phyloP scores from a whole-genome alignment of 192 early-diverging fungal species.

The Coemansia guatemalensis region DNA sequence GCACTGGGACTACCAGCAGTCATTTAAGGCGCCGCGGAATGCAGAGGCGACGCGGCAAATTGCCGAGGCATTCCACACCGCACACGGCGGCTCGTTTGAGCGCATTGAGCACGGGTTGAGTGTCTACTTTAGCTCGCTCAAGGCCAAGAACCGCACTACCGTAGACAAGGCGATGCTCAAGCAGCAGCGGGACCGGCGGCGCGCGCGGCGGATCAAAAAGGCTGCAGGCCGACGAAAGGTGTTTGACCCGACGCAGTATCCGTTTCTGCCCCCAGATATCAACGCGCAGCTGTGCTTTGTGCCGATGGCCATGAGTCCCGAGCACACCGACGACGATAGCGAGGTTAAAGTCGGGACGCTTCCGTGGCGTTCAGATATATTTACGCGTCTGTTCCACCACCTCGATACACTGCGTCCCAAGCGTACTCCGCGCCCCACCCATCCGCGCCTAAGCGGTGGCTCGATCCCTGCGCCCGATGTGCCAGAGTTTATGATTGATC shows the following conservation, averaged over 20 bases:
- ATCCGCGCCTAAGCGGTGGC: slow-evolving; percentile 25
- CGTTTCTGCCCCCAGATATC: slow-evolving; percentile 40
- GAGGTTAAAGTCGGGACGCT: slow-evolving; percentile 49
- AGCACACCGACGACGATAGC: slow-evolving; percentile 52
- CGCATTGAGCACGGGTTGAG: slow-evolving; percentile 53
- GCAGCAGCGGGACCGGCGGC: slow-evolving; percentile 52
- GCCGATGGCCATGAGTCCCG: slow-evolving; percentile 46
- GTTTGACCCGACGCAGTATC: slow-evolving; percentile 42
- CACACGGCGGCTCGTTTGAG: slow-evolving; percentile 34
- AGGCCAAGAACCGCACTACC: slow-evolving; percentile 50
- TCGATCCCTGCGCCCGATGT: slow-evolving; percentile 35
- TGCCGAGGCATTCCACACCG: slow-evolving; percentile 28
- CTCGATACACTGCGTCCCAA: slow-evolving; percentile 50
- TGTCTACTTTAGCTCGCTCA: slow-evolving; percentile 54
- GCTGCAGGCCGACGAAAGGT: slow-evolving; percentile 39
- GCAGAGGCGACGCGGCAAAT: slow-evolving; percentile 47
- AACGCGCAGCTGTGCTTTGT: slow-evolving; percentile 35
- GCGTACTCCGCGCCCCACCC: slow-evolving; percentile 41
- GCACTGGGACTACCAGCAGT: slow-evolving; percentile 54
- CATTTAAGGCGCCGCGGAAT: slow-evolving; percentile 53
- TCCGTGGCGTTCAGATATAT: slow-evolving; percentile 40
- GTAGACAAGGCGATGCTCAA: slow-evolving; percentile 54
- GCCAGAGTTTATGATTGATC: slow-evolving; percentile 38
- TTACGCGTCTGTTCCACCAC: slow-evolving; percentile 37
- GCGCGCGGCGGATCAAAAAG: slow-evolving; percentile 40